Base-by-base conservation (phyloP, 2,329 filamentous ascomycete species). In the Metarhizium rileyi region DNA sequence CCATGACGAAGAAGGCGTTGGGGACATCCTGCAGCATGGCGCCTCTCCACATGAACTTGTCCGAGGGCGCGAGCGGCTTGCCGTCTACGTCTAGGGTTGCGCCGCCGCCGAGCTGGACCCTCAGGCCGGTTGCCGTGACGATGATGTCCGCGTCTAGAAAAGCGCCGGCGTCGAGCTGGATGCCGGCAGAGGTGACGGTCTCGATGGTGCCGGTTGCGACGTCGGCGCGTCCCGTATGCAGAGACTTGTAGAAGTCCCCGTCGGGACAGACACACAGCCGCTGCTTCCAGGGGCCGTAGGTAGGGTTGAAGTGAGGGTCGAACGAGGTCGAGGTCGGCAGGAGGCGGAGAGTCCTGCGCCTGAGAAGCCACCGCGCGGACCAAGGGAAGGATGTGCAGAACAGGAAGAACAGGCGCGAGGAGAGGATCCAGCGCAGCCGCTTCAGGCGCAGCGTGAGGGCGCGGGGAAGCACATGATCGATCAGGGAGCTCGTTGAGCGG, bases 231-330 rank as follows among this genome's bases (percentile, higher is more conserved):
- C 66, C 65, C 1, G 55, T 62, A 2, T 64, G 63, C n/a, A 76
- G 58, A 0, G 68, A 65, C 8, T 61, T 51, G 53, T 67, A 77
- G 50, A 76, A 73, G 55, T 75, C 73, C 0, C 70, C 70, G 35
- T 74, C 65, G n/a, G 66, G 61, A 1, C 59, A 76, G 33, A 83
- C 68, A 56, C 84, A 88, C 18, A 89, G 66, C 1, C 86, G 76
- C 58, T 89, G 85, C 48, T 86, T 75, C 81, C 83, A 82, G 0
- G 78, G 78, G 9, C 72, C 72, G 52, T 81, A 81, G 1, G 61
- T 57, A 0, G 77, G 77, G 16, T 67, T 67, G 64, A 81, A 80
- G 59, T 82, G 72, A 1, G 75, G 76, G 18, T 78, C 71, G 51
- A 67, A 60, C 1, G 68, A 62, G n/a, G 79, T 63, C 20, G 67